These are phyloP conservation scores for Dryadomyces sulphureus DNA, from an alignment of 2,329 filamentous ascomycete species.

Conservation along the genomic window DNA sequence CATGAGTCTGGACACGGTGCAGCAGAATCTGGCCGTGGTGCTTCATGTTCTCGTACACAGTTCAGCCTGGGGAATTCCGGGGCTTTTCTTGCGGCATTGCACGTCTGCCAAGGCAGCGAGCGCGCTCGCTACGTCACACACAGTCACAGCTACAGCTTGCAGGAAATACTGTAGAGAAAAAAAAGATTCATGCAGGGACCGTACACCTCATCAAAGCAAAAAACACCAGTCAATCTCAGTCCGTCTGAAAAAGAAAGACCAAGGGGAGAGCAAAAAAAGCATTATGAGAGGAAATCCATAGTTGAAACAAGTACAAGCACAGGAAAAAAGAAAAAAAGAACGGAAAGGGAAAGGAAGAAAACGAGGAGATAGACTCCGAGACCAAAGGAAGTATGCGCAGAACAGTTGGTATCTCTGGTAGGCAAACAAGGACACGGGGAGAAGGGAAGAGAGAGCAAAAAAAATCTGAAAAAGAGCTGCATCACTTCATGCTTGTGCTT, in stretches of 20 bases:
- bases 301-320: background rate
- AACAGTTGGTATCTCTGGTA: constrained; percentile 4
- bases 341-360: background rate
- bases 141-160: too few species aligned
- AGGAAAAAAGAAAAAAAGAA: background rate
- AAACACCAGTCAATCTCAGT: background rate
- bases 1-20: too few species aligned
- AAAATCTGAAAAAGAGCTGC: background rate
- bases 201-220: constrained; percentile 2
- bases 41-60: too few species aligned
- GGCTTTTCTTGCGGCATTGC: background rate
- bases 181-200: constrained; percentile 5
- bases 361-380: background rate
- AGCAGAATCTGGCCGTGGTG: too few species aligned
- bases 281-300: background rate
- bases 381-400: background rate
- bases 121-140: too few species aligned
- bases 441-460: background rate
- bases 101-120: too few species aligned
- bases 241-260: background rate
- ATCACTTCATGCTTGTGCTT: constrained; percentile 17
- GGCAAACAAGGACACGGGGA: background rate
- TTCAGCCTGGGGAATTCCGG: background rate
- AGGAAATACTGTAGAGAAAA: background rate
- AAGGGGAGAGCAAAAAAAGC: background rate